phyloP scores from a whole-genome alignment of 305 asterid species.

The Fraxinus paxiana region DNA sequence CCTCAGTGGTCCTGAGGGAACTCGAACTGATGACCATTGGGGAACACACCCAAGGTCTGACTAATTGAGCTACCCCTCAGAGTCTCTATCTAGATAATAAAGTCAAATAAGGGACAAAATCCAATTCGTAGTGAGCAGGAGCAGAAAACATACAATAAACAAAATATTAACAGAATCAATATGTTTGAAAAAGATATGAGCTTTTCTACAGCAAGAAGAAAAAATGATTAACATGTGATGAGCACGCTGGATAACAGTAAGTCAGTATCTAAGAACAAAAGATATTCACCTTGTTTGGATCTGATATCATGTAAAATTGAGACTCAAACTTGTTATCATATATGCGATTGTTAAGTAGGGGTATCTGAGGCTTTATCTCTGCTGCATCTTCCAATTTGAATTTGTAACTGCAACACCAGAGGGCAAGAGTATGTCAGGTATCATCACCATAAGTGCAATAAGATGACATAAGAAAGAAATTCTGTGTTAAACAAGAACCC shows the following conservation, averaged over 20 bases:
- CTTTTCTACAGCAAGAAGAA: background rate
- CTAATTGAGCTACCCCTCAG: too few species aligned
- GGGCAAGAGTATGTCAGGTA: constrained; percentile 24
- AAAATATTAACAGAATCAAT: constrained; percentile 2
- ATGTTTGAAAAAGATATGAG: constrained; percentile 9
- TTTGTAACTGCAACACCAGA: constrained; percentile 71
- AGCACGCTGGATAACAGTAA: constrained; percentile 6
- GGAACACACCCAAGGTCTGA: too few species aligned
- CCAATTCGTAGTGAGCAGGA: background rate
- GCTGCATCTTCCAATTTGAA: constrained; percentile 84
- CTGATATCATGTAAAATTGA: constrained; percentile 94
- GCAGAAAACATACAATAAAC: background rate
- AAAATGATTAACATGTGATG: background rate
- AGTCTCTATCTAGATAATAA: background rate
- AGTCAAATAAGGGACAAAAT: background rate
- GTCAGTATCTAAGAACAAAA: constrained; percentile 3
- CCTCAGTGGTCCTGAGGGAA: too few species aligned
- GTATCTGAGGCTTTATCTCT: constrained; percentile 81
- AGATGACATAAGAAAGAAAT: constrained; percentile 13
- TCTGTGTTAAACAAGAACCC: constrained; percentile 30
- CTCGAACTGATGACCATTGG: too few species aligned
- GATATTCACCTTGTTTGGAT: constrained; percentile 73
- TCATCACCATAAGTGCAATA: constrained; percentile 7
- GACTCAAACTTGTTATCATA: constrained; percentile 95
- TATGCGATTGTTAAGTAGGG: constrained; percentile 85